phyloP scores from a whole-genome alignment of 371 early-diverging fungal species.

The Mortierella sp. region DNA sequence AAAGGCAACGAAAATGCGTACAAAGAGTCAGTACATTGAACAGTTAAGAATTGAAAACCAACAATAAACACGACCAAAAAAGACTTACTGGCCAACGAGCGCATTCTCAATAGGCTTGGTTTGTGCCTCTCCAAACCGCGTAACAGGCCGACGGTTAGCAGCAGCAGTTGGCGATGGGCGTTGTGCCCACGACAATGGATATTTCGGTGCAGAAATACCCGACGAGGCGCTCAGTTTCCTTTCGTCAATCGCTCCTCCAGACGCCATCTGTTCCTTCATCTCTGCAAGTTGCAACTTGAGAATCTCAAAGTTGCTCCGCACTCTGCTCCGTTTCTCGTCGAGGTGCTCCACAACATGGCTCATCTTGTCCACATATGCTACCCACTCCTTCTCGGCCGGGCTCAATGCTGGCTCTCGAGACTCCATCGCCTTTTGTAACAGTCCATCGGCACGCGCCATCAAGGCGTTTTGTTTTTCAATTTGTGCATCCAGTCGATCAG shows the following conservation, averaged over 20 bases:
- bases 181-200: not conserved
- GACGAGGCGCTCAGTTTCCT: no score
- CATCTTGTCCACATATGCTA: conserved; percentile 24
- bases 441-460: conserved; percentile 45
- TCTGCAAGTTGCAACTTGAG: conserved; percentile 29
- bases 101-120: not conserved
- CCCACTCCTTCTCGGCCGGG: conserved; percentile 49
- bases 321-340: conserved; percentile 36
- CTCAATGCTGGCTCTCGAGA: conserved; percentile 45
- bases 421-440: conserved; percentile 48
- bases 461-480: conserved; percentile 24
- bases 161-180: not conserved
- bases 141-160: not conserved
- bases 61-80: not conserved
- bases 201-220: not conserved
- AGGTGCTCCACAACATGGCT: conserved; percentile 33
- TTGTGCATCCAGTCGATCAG: conserved; percentile 30
- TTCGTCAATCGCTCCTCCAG: not conserved
- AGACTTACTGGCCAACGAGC: not conserved
- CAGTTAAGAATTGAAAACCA: not conserved
- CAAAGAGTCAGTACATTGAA: not conserved
- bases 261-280: conserved; percentile 14
- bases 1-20: not conserved
- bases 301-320: conserved; percentile 41
- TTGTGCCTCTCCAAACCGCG: conserved; percentile 8